Evolutionary conservation across 108 stramenopile species (phyloP), one percentile per base, ranked within the genome.

Genomic region (Bacterosira constricta): DNA sequence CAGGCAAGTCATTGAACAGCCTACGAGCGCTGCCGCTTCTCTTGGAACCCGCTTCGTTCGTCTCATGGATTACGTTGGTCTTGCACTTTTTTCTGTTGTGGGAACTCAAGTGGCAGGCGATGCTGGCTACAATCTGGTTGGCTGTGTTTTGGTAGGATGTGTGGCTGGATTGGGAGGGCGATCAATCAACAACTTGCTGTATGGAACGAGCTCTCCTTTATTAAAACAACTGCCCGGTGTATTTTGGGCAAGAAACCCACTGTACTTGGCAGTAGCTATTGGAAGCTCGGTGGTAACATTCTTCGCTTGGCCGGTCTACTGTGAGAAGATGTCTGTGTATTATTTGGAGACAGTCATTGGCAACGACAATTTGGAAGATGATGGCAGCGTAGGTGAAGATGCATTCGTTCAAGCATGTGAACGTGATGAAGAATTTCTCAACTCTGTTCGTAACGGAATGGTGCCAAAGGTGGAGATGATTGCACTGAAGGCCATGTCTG

Each of bases 31-130:
- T 23, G 38, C 41, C 17, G 59, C 59, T 21, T 21, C 39, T 25
- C 25, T 38, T 0, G 59, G 59, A 12, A 60, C 36, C 15, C 17
- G 37, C 10, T 41, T 60, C 6, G 38, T 60, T 2, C 37, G 39
- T 10, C 6, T 60, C 11, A 60, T 70, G 59, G 71, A 72, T 18
- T 64, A 37, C 4, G 42, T 36, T 6, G 71, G 61, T 4, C n/a
- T 60, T 20, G 70, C 71, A 17, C 57, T 79, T 6, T 73, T 80
- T 38, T 61, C 79, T 29, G 37, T 69, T 1, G 73, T 67, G 3
- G 79, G 72, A 3, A 67, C 79, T 20, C 66, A 73, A 46, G 42
- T 61, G 6, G 79, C 79, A 2, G 79, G 79, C 3, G 79, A 73
- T 41, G 36, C 10, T 35, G 71, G 71, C 1, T 73, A 74, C 71